phyloP scores from a whole-genome alignment of 495 filamentous ascomycete species.

The Rostrohypoxylon terebratum region DNA sequence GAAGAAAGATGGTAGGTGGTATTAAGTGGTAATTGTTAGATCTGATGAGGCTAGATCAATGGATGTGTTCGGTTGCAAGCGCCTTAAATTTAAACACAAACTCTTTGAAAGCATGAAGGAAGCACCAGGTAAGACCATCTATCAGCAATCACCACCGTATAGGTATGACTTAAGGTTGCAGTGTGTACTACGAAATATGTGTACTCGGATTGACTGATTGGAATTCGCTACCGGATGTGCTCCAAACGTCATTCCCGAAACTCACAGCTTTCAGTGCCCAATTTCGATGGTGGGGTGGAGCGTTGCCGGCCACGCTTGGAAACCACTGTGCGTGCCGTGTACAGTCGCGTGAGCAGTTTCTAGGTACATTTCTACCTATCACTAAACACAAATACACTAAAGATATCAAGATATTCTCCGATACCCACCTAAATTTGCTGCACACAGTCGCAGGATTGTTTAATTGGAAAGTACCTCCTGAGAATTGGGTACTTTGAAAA shows the following conservation, averaged over 20 bases:
- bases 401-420: neutral
- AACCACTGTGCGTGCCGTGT: neutral
- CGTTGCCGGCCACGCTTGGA: neutral
- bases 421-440: neutral
- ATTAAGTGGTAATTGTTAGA: too few relatives aligned
- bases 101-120: conserved; percentile 5
- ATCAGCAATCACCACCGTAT: neutral
- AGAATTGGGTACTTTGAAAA: neutral
- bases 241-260: conserved; percentile 17
- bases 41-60: conserved; percentile 1
- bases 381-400: neutral
- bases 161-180: too few relatives aligned
- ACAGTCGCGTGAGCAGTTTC: conserved; percentile 15
- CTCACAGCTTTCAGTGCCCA: conserved; percentile 8
- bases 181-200: neutral
- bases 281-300: conserved; percentile 26
- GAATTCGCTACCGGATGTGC: conserved; percentile 4
- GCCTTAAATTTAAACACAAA: neutral
- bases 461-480: conserved; percentile 8
- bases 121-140: neutral
- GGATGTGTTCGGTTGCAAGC: neutral
- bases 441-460: neutral
- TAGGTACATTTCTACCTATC: neutral
- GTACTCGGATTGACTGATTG: neutral
- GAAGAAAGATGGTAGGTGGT: neutral